Evolutionary conservation across 2,329 filamentous ascomycete species (phyloP).

Genomic region (Trematosphaeria pertusa): DNA sequence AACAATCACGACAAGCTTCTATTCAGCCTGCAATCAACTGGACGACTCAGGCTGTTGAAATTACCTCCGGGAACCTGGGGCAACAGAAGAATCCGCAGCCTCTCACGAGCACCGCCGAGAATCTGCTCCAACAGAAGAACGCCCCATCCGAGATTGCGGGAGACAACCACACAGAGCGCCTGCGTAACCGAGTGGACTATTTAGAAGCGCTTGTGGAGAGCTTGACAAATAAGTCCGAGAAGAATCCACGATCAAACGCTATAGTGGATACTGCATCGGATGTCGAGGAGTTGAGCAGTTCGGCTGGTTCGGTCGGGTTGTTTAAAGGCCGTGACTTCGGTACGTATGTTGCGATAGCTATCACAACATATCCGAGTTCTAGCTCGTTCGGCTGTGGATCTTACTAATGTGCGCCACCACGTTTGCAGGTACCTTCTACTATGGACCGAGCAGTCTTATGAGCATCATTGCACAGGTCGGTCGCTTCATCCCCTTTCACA

Average conservation of each 20-base stretch:
- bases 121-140: too few relatives aligned
- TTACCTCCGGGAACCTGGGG: too few relatives aligned
- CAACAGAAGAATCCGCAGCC: too few relatives aligned
- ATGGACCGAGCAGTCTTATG: conserved; percentile 48
- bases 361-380: too few relatives aligned
- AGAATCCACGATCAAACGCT: neutral
- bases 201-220: conserved; percentile 18
- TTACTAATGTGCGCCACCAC: too few relatives aligned
- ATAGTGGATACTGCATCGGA: conserved; percentile 3
- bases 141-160: neutral
- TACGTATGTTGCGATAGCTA: too few relatives aligned
- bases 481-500: neutral
- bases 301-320: conserved; percentile 27
- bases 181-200: conserved; percentile 14
- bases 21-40: neutral
- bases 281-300: conserved; percentile 4
- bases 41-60: neutral
- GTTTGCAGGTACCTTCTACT: too few relatives aligned
- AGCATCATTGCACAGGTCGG: conserved; percentile 26
- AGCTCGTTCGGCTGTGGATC: too few relatives aligned
- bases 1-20: neutral
- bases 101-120: too few relatives aligned
- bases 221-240: too few relatives aligned
- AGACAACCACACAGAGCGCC: neutral
- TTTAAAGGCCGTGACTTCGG: conserved; percentile 50